These are phyloP conservation scores for Moesziomyces parantarcticus DNA, from an alignment of 1,284 basidiomycete species.

Conservation along the genomic window DNA sequence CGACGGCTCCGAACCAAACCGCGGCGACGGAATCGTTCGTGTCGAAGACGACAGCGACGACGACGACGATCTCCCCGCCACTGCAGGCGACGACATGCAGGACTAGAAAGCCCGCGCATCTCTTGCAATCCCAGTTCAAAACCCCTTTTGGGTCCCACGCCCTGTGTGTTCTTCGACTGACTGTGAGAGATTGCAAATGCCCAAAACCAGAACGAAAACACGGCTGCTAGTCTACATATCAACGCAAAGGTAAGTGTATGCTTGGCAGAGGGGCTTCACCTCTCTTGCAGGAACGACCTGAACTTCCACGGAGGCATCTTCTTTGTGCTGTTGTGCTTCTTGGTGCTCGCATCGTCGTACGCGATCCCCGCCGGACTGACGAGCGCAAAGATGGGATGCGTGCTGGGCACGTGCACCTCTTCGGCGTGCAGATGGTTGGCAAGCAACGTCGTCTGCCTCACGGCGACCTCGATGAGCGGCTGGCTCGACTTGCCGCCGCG, in stretches of 20 bases:
- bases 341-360: slow-evolving; percentile 13
- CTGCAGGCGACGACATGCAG: slow-evolving; percentile 32
- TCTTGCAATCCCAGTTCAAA: no score
- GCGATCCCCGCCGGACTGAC: slow-evolving; percentile 5
- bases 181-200: neutral
- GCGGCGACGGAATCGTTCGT: slow-evolving; percentile 49
- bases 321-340: slow-evolving; percentile 30
- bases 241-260: neutral
- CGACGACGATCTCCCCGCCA: slow-evolving; percentile 35
- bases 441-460: slow-evolving; percentile 57
- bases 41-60: slow-evolving; percentile 46
- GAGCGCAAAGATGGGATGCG: slow-evolving; percentile 39
- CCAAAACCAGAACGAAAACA: no score
- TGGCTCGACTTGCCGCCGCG: slow-evolving; percentile 57
- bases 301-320: slow-evolving; percentile 41
- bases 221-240: no score
- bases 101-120: slow-evolving; percentile 8
- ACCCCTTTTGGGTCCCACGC: neutral
- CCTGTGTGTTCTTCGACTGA: neutral
- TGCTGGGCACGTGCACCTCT: slow-evolving; percentile 32
- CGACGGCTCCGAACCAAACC: slow-evolving; percentile 34
- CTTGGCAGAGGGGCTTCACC: slow-evolving; percentile 10
- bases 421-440: slow-evolving; percentile 45
- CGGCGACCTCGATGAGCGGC: slow-evolving; percentile 60
- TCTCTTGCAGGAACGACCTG: slow-evolving; percentile 35